Conservation (phyloP, 1,284 basidiomycete species). For the Trichosporon ovoides region DNA sequence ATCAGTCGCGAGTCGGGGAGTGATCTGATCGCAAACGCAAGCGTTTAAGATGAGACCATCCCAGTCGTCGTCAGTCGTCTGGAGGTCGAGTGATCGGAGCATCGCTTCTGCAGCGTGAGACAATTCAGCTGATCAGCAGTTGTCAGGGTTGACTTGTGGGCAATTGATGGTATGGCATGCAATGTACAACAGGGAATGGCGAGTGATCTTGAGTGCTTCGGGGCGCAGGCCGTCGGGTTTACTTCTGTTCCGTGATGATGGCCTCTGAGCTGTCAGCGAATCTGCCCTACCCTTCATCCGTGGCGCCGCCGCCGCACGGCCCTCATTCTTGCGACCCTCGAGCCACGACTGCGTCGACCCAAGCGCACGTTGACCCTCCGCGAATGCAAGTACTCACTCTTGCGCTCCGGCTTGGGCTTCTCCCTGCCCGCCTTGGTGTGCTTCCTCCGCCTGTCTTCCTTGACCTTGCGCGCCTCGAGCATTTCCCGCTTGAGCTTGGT, state of each 20-base stretch:
- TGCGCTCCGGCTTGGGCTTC: slow-evolving; percentile 88
- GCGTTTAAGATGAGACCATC: no score
- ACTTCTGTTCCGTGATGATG: slow-evolving; percentile 71
- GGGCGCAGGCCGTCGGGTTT: slow-evolving; percentile 1
- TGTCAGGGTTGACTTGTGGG: neutral
- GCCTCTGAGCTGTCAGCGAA: slow-evolving; percentile 50
- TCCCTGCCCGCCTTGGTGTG: slow-evolving; percentile 75
- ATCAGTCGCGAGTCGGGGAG: no score
- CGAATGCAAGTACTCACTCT: slow-evolving; percentile 52
- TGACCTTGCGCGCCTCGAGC: slow-evolving; percentile 81
- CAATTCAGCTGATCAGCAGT: neutral
- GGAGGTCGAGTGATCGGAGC: no score
- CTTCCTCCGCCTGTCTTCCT: slow-evolving; percentile 87
- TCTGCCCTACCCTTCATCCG: neutral
- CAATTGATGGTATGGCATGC: slow-evolving; percentile 17
- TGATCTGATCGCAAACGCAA: no score
- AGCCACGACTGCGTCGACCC: neutral
- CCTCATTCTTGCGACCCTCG: neutral
- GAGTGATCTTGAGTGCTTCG: neutral
- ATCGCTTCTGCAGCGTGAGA: neutral
- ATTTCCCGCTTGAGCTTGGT: slow-evolving; percentile 85
- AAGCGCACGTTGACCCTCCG: neutral
- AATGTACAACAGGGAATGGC: slow-evolving; percentile 20
- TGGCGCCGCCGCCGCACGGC: neutral
- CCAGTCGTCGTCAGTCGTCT: no score